Conservation (phyloP, 345 rosid species). For the Populus tremula region DNA sequence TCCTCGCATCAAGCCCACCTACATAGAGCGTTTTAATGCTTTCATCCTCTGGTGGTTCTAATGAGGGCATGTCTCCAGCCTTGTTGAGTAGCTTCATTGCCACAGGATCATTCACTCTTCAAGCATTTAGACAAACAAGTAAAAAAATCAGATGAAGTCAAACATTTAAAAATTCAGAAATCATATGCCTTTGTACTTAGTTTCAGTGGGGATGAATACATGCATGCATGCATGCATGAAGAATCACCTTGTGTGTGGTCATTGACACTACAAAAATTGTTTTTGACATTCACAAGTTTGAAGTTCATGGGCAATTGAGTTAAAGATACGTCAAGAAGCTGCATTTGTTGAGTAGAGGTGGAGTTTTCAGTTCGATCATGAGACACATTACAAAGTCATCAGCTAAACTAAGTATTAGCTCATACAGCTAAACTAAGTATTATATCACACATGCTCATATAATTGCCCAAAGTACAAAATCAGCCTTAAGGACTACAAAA, state of each 20-base stretch:
- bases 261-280: too few species aligned
- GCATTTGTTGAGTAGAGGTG: too few species aligned
- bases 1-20: constrained; percentile 83
- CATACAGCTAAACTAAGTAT: too few species aligned
- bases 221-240: background rate
- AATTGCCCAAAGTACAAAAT: too few species aligned
- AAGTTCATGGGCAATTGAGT: too few species aligned
- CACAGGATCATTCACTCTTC: constrained; percentile 92
- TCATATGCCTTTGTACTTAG: background rate
- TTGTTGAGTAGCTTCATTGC: constrained; percentile 85
- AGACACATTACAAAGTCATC: rapidly evolving
- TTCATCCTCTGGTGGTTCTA: constrained; percentile 90
- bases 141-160: background rate
- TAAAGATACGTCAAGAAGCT: rapidly evolving
- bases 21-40: constrained; percentile 86
- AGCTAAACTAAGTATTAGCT: too few species aligned
- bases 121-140: background rate
- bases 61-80: constrained; percentile 95
- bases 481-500: too few species aligned
- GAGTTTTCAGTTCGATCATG: rapidly evolving
- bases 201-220: background rate
- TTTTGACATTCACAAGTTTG: too few species aligned
- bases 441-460: too few species aligned
- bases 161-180: background rate
- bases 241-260: too few species aligned